Evolutionary conservation across 2,329 filamentous ascomycete genomes (phyloP).

Genomic region (Tolypocladium endophyticum): DNA sequence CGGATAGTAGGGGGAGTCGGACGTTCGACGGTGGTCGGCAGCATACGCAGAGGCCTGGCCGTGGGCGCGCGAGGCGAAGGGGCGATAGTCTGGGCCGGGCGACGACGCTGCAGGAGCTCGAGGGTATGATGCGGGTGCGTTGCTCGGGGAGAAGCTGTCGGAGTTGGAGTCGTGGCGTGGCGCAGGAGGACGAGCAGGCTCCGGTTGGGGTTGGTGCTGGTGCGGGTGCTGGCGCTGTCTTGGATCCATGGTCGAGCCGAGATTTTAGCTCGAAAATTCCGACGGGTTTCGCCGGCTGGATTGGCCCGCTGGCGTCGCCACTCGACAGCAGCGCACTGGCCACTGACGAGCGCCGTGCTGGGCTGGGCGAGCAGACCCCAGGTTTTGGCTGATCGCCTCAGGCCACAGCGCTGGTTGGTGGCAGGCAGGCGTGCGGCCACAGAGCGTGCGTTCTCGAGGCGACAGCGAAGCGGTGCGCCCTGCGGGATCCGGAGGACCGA

Average conservation of each 20-base stretch:
- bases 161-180: background rate
- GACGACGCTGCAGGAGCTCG: constrained; percentile 3
- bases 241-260: constrained; percentile 21
- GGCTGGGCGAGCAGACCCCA: background rate
- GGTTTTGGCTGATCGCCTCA: background rate
- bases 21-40: constrained; percentile 24
- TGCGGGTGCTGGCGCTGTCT: constrained; percentile 12
- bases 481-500: background rate
- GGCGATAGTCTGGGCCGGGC: constrained; percentile 1
- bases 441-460: background rate
- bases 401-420: background rate
- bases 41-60: constrained; percentile 15
- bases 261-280: constrained; percentile 23
- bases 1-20: constrained; percentile 32
- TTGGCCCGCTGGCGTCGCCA: background rate
- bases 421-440: background rate
- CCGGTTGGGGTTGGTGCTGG: background rate
- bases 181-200: background rate
- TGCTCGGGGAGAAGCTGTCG: background rate
- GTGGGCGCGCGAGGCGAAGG: background rate
- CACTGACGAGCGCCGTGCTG: background rate
- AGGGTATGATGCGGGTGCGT: background rate
- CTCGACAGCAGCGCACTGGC: background rate
- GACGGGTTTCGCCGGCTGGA: constrained; percentile 3
- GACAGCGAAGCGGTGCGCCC: background rate